Percentiles rank a stretch among this genome's conserved stretches.
phyloP scores from a whole-genome alignment of 495 filamentous ascomycete genomes.

The Wilcoxina mikolae region DNA sequence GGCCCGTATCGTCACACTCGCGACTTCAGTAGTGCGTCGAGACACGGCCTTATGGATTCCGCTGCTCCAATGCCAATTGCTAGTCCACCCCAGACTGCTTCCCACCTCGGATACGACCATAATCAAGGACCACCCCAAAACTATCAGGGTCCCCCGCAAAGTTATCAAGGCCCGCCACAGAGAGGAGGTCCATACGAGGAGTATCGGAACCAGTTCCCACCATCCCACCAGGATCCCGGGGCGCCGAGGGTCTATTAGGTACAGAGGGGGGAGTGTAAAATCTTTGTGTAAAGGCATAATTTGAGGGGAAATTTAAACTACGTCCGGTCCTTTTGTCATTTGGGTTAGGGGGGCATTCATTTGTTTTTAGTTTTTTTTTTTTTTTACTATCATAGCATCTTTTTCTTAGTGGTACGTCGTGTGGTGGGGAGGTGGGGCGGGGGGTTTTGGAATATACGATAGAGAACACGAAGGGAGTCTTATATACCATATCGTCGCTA shows the following conservation, averaged over 20 bases:
- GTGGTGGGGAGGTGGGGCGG: background rate
- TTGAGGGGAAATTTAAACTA: no score
- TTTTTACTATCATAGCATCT: no score
- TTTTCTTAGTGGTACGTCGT: background rate
- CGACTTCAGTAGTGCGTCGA: slow-evolving; percentile 8
- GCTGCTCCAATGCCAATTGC: slow-evolving; percentile 16
- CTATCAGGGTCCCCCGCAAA: background rate
- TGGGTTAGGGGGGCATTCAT: no score
- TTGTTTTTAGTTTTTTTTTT: no score
- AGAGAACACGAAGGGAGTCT: background rate
- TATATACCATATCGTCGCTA: background rate
- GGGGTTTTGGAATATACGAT: background rate
- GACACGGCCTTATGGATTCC: slow-evolving; percentile 5
- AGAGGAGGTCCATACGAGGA: background rate
- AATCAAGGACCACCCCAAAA: background rate
- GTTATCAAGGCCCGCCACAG: background rate
- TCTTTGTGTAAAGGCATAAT: no score
- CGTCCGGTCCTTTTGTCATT: no score
- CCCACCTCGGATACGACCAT: no score
- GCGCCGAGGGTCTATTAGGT: no score
- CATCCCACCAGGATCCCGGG: background rate
- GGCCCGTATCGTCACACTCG: slow-evolving; percentile 12
- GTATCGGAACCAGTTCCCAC: background rate
- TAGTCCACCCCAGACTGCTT: no score
- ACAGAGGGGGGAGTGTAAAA: no score